Base-by-base conservation (phyloP, 75 land plant genomes). In the Selaginella tamariscina region DNA sequence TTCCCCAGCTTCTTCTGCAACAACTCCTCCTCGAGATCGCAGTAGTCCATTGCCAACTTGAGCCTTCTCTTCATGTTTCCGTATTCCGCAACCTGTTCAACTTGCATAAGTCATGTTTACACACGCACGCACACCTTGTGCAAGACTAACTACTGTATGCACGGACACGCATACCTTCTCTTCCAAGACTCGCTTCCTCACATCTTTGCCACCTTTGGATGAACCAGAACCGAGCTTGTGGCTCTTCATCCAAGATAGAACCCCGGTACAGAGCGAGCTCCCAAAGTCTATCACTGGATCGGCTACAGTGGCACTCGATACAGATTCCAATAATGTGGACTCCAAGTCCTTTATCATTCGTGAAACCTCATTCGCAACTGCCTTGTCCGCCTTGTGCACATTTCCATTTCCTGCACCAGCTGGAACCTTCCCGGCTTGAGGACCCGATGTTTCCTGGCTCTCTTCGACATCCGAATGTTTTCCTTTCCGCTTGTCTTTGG, bases 21-120 rank as follows among this genome's bases (percentile, higher is more conserved):
- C 49, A 39, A 15, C 49, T 39, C 49, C 49, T 39, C 49, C 49
- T 39, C 49, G 11, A 39, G 11, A 5, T 39, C 49, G 49, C 49
- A 39, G 49, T 39, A 39, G 49, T 39, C 49, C 49, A 39, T 39
- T 39, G 49, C 49, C 49, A 39, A 15, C 49, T 39, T 39, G 49
- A 39, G 49, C 49, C 49, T 5, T 39, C 49, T 39, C 49, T 39
- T 39, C 49, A 39, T 39, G 49, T 15, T 39, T 15, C 11, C 5
- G 49, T 39, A 39, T 15, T 39, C 49, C 5, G 49, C 49, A 39
- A 39, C 15, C 15, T 39, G 49, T 5, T 39, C 49, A 5, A 5
- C 49, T n/a, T n/a, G n/a, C n/a, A n/a, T n/a, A n/a, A n/a, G n/a
- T n/a, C n/a, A n/a, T n/a, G n/a, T n/a, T n/a, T n/a, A n/a, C n/a